These are phyloP conservation scores for Malassezia pachydermatis DNA, from an alignment of 1,284 basidiomycete genomes.

Conservation along the genomic window DNA sequence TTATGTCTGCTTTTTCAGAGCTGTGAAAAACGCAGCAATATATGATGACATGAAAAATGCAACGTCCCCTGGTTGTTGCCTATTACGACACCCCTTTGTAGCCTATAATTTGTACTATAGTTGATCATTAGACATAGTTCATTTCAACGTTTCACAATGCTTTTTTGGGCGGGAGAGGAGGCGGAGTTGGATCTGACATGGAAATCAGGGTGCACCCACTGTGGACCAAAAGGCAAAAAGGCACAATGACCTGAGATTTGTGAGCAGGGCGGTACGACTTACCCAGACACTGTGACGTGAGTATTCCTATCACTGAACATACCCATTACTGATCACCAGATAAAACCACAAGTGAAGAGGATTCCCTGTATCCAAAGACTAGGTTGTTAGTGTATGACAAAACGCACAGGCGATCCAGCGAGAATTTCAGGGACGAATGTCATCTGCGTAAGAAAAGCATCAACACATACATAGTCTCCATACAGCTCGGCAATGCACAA, in stretches of 20 bases:
- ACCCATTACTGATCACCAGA: slow-evolving; percentile 11
- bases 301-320: not conserved
- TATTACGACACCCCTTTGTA: too few relatives aligned
- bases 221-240: not conserved
- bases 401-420: slow-evolving; percentile 15
- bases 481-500: slow-evolving; percentile 37
- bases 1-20: too few relatives aligned
- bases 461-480: slow-evolving; percentile 23
- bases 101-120: too few relatives aligned
- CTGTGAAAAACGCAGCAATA: too few relatives aligned
- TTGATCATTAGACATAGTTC: too few relatives aligned
- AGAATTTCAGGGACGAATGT: slow-evolving; percentile 45
- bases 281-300: slow-evolving; percentile 3
- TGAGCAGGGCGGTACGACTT: not conserved
- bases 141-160: too few relatives aligned
- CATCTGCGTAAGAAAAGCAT: slow-evolving; percentile 20
- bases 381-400: not conserved
- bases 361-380: slow-evolving; percentile 5
- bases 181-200: not conserved
- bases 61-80: too few relatives aligned
- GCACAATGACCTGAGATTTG: slow-evolving; percentile 5
- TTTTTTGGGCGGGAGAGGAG: not conserved
- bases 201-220: not conserved
- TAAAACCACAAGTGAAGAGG: slow-evolving; percentile 14
- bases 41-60: too few relatives aligned